Evolutionary conservation across 2,329 filamentous ascomycete genomes (phyloP), one percentile per base, ranked within the genome.

Genomic region (Penicillium nordicum): DNA sequence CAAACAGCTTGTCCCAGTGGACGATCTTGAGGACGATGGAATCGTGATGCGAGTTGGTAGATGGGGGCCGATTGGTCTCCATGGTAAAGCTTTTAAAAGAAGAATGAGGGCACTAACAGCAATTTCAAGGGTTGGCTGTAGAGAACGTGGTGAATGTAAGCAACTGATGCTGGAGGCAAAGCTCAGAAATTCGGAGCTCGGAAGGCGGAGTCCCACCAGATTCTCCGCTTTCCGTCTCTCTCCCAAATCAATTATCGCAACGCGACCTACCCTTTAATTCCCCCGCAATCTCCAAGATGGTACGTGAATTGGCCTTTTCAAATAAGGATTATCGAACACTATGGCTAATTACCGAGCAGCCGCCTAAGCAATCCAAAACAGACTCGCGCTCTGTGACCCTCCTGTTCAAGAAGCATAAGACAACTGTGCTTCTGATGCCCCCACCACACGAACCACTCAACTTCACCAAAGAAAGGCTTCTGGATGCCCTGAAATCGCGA

Each of bases 381-480:
- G 66, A 70, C 46, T 79, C 84, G 43, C 75, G 79, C n/a, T 77
- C 82, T 63, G 79, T 84, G 65, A 89, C 88, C 10, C 76, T 92
- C 53, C 82, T 86, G 57, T 85, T 92, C 76, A 91, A 90, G 72
- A 82, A 88, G 70, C 85, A 88, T 68, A 84, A 84, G 56, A 83
- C 86, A 65, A 92, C 88, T 4, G 79, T 91, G 61, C 84, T 89
- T 65, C 78, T 92, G 56, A 86, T 88, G 59, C 80, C 88, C 44
- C 80, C 84, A 38, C 76, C 84, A 5, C 75, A 81, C 14, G 80
- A 81, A 38, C 73, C 84, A 11, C 84, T 90, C 66, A 74, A 78
- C 16, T 72, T 78, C 1, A 76, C 89, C 57, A 84, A 84, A 55
- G 64, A 77, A 18, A 80, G 84, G 21, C 81, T 92, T 2, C 74